Base-by-base conservation (phyloP, 2,329 filamentous ascomycete species). In the Diaporthe sp. region DNA sequence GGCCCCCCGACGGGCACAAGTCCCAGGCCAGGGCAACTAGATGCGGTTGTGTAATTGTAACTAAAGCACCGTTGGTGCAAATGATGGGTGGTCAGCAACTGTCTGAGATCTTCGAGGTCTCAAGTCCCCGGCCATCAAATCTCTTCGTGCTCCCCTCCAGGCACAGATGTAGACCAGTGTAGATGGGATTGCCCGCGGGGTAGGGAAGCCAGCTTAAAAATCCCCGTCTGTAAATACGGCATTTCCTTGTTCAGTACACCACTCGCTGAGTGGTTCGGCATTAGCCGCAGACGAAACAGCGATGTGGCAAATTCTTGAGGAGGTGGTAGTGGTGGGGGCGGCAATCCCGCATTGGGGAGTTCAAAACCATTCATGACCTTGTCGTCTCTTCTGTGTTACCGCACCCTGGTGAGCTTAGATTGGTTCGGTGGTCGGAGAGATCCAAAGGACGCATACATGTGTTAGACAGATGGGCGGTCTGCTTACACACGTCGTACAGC, bases 391-490 rank as follows among this genome's bases (percentile, higher is more conserved):
- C 12, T 0, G 46, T 68, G 46, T 25, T 12, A 53, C 22, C 62
- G 8, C 22, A 19, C 62, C 12, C 28, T 31, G 7, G 3, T 68
- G 12, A 13, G 62, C 15, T 12, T 3, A 39, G 15, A 19, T 19
- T 42, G 65, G 46, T 37, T 25, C 8, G 46, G 65, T 39, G 46
- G 65, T 68, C 65, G 53, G 65, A 68, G 28, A 25, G 6, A 68
- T 53, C 49, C 65, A 53, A 53, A 68, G 65, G 65, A 68, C 46
- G 46, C 65, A 53, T 39, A 39, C 31, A 34, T 37, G 62, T 67
- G 31, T 67, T 46, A 68, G 31, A 31, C 19, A 51, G 44, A 53
- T 39, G 31, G 6, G 22, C 46, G 19, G 28, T 37, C 12, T 22
- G 62, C 62, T 68, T 37, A 68, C 44, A 68, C 65, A 68, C 39